These are phyloP conservation scores for Acacia acuminata DNA, from an alignment of 306 rosid species.

Conservation along the genomic window DNA sequence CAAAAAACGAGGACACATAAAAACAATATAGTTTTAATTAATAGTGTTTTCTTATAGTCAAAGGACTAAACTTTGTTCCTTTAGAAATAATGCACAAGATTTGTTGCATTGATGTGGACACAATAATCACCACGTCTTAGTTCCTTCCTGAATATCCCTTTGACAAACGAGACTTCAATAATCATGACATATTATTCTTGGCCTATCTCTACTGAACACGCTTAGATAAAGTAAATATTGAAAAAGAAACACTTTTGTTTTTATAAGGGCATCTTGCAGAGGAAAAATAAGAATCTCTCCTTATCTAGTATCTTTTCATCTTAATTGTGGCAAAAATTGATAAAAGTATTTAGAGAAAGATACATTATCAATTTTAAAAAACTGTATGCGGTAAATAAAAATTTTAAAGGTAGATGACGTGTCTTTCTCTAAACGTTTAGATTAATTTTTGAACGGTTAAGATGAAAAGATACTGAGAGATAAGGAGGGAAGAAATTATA, in stretches of 20 bases:
- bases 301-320: too few species aligned
- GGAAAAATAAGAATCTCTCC: too few species aligned
- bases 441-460: too few species aligned
- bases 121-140: background rate
- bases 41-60: conserved; percentile 12
- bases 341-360: too few species aligned
- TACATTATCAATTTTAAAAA: too few species aligned
- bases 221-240: background rate
- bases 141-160: background rate
- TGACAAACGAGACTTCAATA: background rate
- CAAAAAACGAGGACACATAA: background rate
- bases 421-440: too few species aligned
- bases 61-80: background rate
- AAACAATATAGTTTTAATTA: background rate
- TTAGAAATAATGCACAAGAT: background rate
- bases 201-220: background rate
- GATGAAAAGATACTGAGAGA: too few species aligned
- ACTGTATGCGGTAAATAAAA: too few species aligned
- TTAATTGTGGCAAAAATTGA: too few species aligned
- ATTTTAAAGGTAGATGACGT: too few species aligned
- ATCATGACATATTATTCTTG: background rate
- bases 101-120: conserved; percentile 12
- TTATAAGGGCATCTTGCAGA: background rate
- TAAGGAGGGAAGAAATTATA: too few species aligned
- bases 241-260: background rate